Evolutionary conservation across 345 rosid species (phyloP).

Genomic region (Combretum micranthum): DNA sequence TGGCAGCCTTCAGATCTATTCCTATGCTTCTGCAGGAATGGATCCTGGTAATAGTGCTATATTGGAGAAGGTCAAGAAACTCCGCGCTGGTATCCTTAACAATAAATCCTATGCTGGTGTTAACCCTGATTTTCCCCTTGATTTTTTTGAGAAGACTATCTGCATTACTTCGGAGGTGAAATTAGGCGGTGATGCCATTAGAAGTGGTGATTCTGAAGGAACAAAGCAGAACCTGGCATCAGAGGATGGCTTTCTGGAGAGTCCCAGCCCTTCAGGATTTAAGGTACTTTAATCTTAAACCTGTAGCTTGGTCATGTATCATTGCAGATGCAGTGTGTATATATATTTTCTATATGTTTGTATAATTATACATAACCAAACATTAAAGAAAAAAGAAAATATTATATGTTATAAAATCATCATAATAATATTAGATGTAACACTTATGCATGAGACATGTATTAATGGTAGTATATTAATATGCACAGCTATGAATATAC

Average conservation of each 20-base stretch:
- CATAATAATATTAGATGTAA: too few species aligned
- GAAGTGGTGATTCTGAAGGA: slow-evolving; percentile 90
- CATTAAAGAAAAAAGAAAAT: too few species aligned
- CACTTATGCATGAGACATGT: too few species aligned
- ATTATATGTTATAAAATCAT: too few species aligned
- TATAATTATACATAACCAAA: too few species aligned
- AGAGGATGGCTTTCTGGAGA: slow-evolving; percentile 92
- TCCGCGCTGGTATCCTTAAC: slow-evolving; percentile 80
- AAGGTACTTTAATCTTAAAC: slow-evolving; percentile 39
- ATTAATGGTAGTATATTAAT: too few species aligned
- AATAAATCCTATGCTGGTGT: slow-evolving; percentile 73
- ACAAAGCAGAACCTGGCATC: slow-evolving; percentile 84
- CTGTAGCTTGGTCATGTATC: too few species aligned
- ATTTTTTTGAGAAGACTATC: slow-evolving; percentile 93
- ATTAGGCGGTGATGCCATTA: slow-evolving; percentile 83
- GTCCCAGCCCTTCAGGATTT: slow-evolving; percentile 78
- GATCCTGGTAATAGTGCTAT: slow-evolving; percentile 58
- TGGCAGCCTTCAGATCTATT: slow-evolving; percentile 97
- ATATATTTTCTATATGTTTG: too few species aligned
- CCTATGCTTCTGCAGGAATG: slow-evolving; percentile 50
- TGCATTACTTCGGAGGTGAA: slow-evolving; percentile 90
- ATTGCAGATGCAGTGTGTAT: background rate
- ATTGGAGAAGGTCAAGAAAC: slow-evolving; percentile 75
- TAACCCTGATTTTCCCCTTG: slow-evolving; percentile 92
- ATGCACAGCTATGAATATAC: too few species aligned